A percentile compares a stretch with the other conserved stretches of the same genome.
Evolutionary conservation across 345 rosid genomes (phyloP).

Genomic region (Moringa oleifera): DNA sequence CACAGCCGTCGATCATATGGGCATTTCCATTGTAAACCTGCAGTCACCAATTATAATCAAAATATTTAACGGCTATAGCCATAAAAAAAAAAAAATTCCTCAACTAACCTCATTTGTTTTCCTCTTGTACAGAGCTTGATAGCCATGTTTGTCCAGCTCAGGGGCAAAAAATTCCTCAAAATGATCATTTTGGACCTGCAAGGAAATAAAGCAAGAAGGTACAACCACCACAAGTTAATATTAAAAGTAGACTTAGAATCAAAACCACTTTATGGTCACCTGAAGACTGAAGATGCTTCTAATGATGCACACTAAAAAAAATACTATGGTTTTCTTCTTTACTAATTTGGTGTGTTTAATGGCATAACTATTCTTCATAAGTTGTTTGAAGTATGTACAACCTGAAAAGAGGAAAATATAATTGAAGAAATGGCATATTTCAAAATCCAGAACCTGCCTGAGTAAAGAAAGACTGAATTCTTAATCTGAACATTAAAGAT

Average conservation of each 20-base stretch:
- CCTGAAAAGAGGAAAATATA: too few species aligned
- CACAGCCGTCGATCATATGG: constrained; percentile 80
- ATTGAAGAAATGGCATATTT: too few species aligned
- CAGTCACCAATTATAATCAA: neutral
- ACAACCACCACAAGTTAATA: neutral
- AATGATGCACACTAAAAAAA: too few species aligned
- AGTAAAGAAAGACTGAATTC: too few species aligned
- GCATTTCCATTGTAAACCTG: constrained; percentile 73
- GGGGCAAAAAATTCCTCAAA: constrained; percentile 85
- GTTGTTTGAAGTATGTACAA: too few species aligned
- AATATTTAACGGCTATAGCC: neutral
- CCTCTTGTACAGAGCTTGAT: constrained; percentile 81
- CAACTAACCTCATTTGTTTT: constrained; percentile 79
- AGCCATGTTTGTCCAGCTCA: constrained; percentile 95
- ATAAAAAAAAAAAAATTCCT: constrained; percentile 5
- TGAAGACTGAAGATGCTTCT: neutral
- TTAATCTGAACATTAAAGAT: too few species aligned
- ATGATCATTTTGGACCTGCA: constrained; percentile 93
- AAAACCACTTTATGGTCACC: neutral
- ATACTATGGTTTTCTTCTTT: too few species aligned
- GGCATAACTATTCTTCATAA: too few species aligned
- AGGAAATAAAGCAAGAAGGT: constrained; percentile 13
- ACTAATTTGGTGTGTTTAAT: too few species aligned
- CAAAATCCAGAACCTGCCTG: too few species aligned
- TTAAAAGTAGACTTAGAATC: neutral